Evolutionary conservation across 2,329 filamentous ascomycete genomes (phyloP).

Genomic region (Claviceps citrina): DNA sequence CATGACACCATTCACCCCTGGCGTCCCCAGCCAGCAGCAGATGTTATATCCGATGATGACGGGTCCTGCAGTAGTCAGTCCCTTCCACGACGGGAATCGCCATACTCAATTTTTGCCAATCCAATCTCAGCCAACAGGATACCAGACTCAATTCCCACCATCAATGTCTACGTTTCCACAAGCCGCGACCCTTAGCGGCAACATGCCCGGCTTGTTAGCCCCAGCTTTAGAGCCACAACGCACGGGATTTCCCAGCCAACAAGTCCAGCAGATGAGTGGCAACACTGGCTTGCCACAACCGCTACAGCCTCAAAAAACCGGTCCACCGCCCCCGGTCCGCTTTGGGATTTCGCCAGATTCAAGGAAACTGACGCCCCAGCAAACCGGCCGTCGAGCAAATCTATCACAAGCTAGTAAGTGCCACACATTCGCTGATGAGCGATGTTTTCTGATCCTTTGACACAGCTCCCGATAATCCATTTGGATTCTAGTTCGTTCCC

Average conservation of each 20-base stretch:
- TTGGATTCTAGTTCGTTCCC: conserved; percentile 27
- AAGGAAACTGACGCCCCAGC: conserved; percentile 69
- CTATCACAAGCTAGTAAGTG: conserved; percentile 84
- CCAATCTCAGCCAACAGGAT: conserved; percentile 51
- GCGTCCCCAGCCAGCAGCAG: conserved; percentile 15
- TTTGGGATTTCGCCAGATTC: conserved; percentile 64
- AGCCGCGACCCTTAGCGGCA: conserved; percentile 25
- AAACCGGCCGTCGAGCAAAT: conserved; percentile 81
- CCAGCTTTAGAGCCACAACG: conserved; percentile 44
- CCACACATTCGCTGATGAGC: not conserved
- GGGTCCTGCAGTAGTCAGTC: conserved; percentile 24
- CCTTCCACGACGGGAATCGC: conserved; percentile 24
- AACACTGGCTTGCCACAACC: conserved; percentile 37
- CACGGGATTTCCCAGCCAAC: conserved; percentile 34
- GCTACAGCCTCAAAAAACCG: conserved; percentile 33
- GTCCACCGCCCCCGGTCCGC: conserved; percentile 68
- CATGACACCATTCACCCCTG: conserved; percentile 23
- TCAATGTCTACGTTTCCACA: conserved; percentile 28
- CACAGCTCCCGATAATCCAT: conserved; percentile 37
- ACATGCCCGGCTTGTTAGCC: conserved; percentile 43
- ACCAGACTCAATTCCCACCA: conserved; percentile 25
- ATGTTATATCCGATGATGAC: conserved; percentile 37
- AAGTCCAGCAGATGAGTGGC: conserved; percentile 34
- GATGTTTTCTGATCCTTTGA: not conserved
- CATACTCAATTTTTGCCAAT: conserved; percentile 30